Evolutionary conservation across 192 early-diverging fungal genomes (phyloP), one percentile per base, ranked within the genome.

Genomic region (Phlyctochytrium planicorne): DNA sequence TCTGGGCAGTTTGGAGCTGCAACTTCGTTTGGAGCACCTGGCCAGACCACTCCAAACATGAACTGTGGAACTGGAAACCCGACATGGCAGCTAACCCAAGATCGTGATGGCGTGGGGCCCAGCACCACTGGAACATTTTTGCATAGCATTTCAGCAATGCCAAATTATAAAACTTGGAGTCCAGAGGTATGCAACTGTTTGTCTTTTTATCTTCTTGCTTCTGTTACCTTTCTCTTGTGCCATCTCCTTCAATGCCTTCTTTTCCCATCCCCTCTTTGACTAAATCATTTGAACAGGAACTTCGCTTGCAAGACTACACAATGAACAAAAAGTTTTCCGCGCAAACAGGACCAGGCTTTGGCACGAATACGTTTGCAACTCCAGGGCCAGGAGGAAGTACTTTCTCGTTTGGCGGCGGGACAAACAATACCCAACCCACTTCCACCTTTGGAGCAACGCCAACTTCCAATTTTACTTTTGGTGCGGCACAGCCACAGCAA

Each of bases 261-360:
- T n/a, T n/a, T n/a, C n/a, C n/a, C n/a, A n/a, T n/a, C n/a, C n/a
- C n/a, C n/a, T n/a, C n/a, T n/a, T n/a, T n/a, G n/a, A 33, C 29
- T 33, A 20, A 25, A 30, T 12, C 34, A 35, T 66, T 3, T 34
- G 35, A 36, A 64, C 47, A 34, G 83, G 87, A 98, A 77, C 86
- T 98, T 50, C 84, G 94, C 23, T 66, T 92, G 1, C 87, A 92
- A 81, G 96, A 98, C 72, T 98, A 98, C 64, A 72, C 80, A 57
- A 85, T 90, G 65, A 87, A 87, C 20, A 91, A 93, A 57, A 94
- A 94, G 59, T 75, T 79, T 52, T 75, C 75, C 33, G 32, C 72
- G 3, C 69, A 76, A 12, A 55, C 75, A n/a, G 72, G 65, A 10
- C 71, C 68, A 17, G 75, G 75, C 14, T 82, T 83, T 61, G 82